Evolutionary conservation across 192 early-diverging fungal species (phyloP), one percentile per base, ranked within the genome.

Genomic region (Chytriomyces confervae): DNA sequence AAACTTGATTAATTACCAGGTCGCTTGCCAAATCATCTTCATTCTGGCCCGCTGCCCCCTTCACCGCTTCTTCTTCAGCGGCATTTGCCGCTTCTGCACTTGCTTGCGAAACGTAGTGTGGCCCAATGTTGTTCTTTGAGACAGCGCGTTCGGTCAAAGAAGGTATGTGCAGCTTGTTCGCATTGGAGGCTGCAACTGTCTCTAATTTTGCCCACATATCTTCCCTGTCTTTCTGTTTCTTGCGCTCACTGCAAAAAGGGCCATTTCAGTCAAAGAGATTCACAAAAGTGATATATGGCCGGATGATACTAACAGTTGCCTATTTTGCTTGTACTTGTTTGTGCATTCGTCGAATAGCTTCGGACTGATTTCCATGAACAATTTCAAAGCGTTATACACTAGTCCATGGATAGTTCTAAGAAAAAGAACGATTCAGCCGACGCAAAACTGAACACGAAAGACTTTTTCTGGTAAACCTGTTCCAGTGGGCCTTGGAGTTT

Each of bases 401-500:
- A 97, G 91, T 24, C 95, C 94, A 84, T 98, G 95, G 73, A 99
- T 97, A 0, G 94, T 95, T 89, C 90, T 97, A 68, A 71, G 45
- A 50, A n/a, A 16, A 44, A 29, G 29, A 29, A 50, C 24, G 57
- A 16, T 57, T 10, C 5, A 66, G n/a, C 67, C 43, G 43, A 64
- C n/a, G 23, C n/a, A 24, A 16, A 72, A 43, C 16, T 2, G 68
- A 9, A 9, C 18, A 16, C 1, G n/a, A 18, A 64, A 18, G 4
- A 18, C 1, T 1, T 27, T 29, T 24, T 64, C 48, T 50, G 16
- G 76, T 49, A 60, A 85, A 96, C 94, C 93, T 84, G 87, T 98
- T 98, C 98, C 98, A 99, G 78, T 99, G 98, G 7, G 94, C 90
- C 82, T 96, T 93, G 70, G 96, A 97, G 84, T 97, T 95, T 36